Conservation (phyloP, 2,329 filamentous ascomycete genomes). For the Pezicula neosporulosa region DNA sequence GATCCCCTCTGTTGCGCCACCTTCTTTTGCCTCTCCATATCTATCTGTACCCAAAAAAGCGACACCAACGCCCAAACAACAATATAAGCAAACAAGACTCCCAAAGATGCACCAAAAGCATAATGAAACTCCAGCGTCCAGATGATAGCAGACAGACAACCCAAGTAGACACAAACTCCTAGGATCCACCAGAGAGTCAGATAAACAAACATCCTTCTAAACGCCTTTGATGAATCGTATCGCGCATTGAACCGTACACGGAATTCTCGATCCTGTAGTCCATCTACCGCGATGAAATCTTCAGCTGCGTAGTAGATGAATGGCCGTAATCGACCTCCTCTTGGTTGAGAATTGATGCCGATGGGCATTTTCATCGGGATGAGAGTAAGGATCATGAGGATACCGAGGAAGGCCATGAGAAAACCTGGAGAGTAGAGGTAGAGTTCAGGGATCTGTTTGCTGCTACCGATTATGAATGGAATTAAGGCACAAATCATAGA, state of each 20-base stretch:
- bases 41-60: constrained; percentile 11
- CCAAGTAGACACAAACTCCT: constrained; percentile 14
- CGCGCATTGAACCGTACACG: constrained; percentile 16
- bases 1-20: constrained; percentile 8
- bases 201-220: constrained; percentile 13
- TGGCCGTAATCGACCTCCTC: constrained; percentile 14
- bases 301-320: constrained; percentile 22
- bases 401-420: constrained; percentile 75
- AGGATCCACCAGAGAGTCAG: constrained; percentile 18
- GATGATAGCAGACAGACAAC: constrained; percentile 16
- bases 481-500: constrained; percentile 18
- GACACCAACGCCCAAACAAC: constrained; percentile 13
- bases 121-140: constrained; percentile 19
- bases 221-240: constrained; percentile 13
- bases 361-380: constrained; percentile 66
- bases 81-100: constrained; percentile 16
- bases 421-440: constrained; percentile 64
- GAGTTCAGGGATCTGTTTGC: constrained; percentile 13
- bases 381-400: constrained; percentile 74
- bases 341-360: constrained; percentile 19
- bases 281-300: constrained; percentile 22
- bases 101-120: constrained; percentile 15
- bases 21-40: constrained; percentile 12
- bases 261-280: constrained; percentile 20
- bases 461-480: constrained; percentile 16